These are phyloP conservation scores for Cucurbita ficifolia DNA, from an alignment of 306 rosid genomes.

Conservation along the genomic window DNA sequence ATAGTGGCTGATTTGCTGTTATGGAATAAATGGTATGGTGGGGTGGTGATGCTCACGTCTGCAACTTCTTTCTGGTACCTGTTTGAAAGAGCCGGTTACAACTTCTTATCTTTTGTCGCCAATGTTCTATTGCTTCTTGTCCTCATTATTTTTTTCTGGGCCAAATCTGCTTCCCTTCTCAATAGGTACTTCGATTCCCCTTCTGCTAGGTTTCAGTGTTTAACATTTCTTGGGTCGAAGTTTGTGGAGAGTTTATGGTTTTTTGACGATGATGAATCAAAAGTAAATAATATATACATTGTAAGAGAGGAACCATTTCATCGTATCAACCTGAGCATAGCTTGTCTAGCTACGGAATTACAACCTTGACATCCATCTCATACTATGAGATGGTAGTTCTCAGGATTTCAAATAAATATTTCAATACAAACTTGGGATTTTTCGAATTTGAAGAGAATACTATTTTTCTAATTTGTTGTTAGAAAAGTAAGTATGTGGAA, in stretches of 20 bases:
- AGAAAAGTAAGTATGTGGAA: background rate
- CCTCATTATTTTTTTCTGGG: constrained; percentile 82
- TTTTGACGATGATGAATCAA: background rate
- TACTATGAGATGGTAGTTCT: background rate
- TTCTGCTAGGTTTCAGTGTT: background rate
- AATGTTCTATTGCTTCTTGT: constrained; percentile 82
- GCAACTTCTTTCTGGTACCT: constrained; percentile 61
- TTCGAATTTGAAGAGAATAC: background rate
- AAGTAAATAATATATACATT: background rate
- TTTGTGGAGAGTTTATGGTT: background rate
- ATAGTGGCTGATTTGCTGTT: constrained; percentile 77
- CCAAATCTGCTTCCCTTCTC: constrained; percentile 90
- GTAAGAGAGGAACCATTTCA: background rate
- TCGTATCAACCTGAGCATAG: background rate
- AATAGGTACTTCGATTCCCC: constrained; percentile 38
- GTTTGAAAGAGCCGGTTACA: constrained; percentile 82
- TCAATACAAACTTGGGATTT: background rate
- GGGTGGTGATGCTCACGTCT: constrained; percentile 35
- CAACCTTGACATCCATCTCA: background rate
- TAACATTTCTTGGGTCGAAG: background rate
- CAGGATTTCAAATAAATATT: background rate
- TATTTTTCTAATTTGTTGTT: background rate
- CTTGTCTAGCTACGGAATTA: background rate
- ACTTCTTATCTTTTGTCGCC: constrained; percentile 62
- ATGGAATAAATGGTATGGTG: constrained; percentile 82